These are phyloP conservation scores for Salix viminalis DNA, from an alignment of 345 rosid genomes.

Conservation along the genomic window DNA sequence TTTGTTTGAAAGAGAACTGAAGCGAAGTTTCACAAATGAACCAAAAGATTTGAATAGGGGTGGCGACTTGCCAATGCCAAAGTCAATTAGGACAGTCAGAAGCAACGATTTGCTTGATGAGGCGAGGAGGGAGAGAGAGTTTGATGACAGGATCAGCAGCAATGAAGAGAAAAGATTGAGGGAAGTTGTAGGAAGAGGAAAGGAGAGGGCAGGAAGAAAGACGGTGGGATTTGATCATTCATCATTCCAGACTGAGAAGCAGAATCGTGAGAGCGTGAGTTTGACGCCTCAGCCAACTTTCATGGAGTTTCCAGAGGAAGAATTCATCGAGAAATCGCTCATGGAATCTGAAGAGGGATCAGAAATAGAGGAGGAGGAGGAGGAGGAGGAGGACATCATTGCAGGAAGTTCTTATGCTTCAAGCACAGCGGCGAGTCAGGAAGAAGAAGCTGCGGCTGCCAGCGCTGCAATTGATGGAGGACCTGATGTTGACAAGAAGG, in stretches of 20 bases:
- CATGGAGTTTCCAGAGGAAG: slow-evolving; percentile 30
- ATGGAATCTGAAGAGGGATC: slow-evolving; percentile 35
- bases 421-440: neutral
- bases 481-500: slow-evolving; percentile 92
- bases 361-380: slow-evolving; percentile 13
- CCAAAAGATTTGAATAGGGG: slow-evolving; percentile 1
- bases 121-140: slow-evolving; percentile 17
- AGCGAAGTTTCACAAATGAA: slow-evolving; percentile 24
- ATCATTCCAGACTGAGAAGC: slow-evolving; percentile 18
- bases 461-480: slow-evolving; percentile 38
- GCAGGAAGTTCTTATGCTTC: slow-evolving; percentile 10
- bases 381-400: slow-evolving; percentile 23
- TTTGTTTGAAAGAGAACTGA: slow-evolving; percentile 18
- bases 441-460: slow-evolving; percentile 21
- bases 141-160: slow-evolving; percentile 12
- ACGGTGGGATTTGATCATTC: slow-evolving; percentile 21
- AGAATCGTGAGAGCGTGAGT: slow-evolving; percentile 14
- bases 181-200: neutral
- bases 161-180: slow-evolving; percentile 4
- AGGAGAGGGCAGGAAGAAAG: slow-evolving; percentile 13
- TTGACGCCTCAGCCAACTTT: slow-evolving; percentile 23
- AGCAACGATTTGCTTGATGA: slow-evolving; percentile 29
- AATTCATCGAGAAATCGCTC: slow-evolving; percentile 25
- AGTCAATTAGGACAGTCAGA: slow-evolving; percentile 26
- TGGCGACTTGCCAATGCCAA: slow-evolving; percentile 18